Conservation (phyloP, 2,329 filamentous ascomycete species). For the Teratosphaeria epicoccoides region DNA sequence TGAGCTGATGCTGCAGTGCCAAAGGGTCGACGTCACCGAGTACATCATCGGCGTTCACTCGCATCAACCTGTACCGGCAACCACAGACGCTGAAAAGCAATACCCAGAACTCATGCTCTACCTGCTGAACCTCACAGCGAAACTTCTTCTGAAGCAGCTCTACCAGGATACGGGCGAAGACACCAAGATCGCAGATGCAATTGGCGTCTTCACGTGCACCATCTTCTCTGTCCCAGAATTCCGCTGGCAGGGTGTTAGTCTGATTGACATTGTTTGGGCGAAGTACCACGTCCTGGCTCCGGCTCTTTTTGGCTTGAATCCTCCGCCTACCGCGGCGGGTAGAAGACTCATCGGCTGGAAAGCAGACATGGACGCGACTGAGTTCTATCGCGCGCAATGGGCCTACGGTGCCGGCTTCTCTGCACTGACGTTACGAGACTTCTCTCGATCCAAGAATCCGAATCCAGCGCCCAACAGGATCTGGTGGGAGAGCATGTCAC, state of each 20-base stretch:
- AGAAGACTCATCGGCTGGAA: constrained; percentile 67
- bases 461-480: constrained; percentile 70
- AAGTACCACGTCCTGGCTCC: constrained; percentile 76
- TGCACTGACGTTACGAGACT: constrained; percentile 72
- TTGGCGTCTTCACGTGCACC: constrained; percentile 65
- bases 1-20: neutral
- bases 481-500: constrained; percentile 72
- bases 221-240: constrained; percentile 57
- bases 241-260: constrained; percentile 53
- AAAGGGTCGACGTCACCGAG: constrained; percentile 19
- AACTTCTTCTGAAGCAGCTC: constrained; percentile 57
- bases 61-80: constrained; percentile 9
- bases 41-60: constrained; percentile 32
- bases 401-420: constrained; percentile 78
- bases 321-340: constrained; percentile 48
- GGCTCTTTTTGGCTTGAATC: constrained; percentile 64
- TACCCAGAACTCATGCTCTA: constrained; percentile 51
- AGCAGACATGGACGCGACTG: constrained; percentile 9
- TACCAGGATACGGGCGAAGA: constrained; percentile 31
- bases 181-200: constrained; percentile 52
- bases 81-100: constrained; percentile 19
- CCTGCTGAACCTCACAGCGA: constrained; percentile 64
- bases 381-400: constrained; percentile 59
- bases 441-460: constrained; percentile 52
- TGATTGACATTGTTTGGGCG: constrained; percentile 77